A percentile compares a stretch with the other conserved stretches of the same genome.
Evolutionary conservation across 805 yeast genomes (phyloP).

Genomic region (Kregervanrija pseudodelftensis): DNA sequence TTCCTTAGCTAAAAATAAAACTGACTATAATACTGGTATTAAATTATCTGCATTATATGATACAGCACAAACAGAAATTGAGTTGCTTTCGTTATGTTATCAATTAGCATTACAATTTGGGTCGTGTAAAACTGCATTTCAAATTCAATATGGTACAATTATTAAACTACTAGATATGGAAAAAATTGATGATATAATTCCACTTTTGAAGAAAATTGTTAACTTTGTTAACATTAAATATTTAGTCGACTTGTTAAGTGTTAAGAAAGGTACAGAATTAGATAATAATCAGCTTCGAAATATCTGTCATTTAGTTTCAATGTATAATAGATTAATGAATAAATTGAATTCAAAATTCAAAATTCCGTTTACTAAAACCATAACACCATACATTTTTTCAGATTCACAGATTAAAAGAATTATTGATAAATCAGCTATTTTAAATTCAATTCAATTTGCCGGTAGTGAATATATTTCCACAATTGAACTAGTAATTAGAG

Average conservation of each 20-base stretch:
- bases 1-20: too few relatives aligned
- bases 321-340: slow-evolving; percentile 9
- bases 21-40: too few relatives aligned
- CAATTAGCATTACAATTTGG: background rate
- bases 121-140: background rate
- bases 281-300: slow-evolving; percentile 6
- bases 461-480: background rate
- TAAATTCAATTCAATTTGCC: background rate
- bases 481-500: slow-evolving; percentile 10
- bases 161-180: background rate
- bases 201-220: background rate
- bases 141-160: background rate
- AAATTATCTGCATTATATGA: too few relatives aligned
- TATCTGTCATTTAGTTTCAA: slow-evolving; percentile 5
- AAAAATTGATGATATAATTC: background rate
- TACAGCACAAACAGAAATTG: background rate
- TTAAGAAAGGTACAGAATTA: slow-evolving; percentile 8
- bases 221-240: background rate
- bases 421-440: slow-evolving; percentile 8
- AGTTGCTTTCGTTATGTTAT: background rate
- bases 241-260: slow-evolving; percentile 8
- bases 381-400: background rate
- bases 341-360: slow-evolving; percentile 3
- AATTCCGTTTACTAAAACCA: background rate
- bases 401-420: slow-evolving; percentile 6